Conservation (phyloP, 1,139 yeast genomes). For the Arxiozyma bovina region DNA sequence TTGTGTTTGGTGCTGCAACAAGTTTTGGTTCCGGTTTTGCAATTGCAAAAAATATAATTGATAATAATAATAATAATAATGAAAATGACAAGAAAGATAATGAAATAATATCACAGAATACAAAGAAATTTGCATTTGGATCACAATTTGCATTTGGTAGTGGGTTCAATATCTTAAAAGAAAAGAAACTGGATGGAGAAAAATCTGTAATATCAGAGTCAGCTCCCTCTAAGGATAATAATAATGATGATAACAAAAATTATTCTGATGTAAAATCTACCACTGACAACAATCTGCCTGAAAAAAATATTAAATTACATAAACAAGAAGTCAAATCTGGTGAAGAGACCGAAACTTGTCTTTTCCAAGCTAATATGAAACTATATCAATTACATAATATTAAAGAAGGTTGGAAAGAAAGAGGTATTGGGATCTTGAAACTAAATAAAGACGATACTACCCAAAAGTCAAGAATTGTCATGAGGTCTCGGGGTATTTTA, state of each 20-base stretch:
- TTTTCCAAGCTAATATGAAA: conserved; percentile 66
- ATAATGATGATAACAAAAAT: conserved; percentile 1
- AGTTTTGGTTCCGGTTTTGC: conserved; percentile 54
- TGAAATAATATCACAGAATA: conserved; percentile 33
- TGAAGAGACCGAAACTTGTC: conserved; percentile 73
- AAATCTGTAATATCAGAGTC: not conserved
- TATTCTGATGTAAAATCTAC: not conserved
- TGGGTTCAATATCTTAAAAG: conserved; percentile 26
- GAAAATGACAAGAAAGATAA: conserved; percentile 11
- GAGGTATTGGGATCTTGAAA: conserved; percentile 83
- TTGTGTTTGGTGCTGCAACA: conserved; percentile 47
- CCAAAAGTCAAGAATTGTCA: conserved; percentile 52
- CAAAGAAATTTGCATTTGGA: conserved; percentile 24
- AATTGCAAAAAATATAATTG: not conserved
- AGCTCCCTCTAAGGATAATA: conserved; percentile 5
- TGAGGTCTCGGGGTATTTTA: conserved; percentile 85
- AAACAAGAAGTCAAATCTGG: conserved; percentile 67
- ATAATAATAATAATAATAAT: conserved; percentile 28
- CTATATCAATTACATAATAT: conserved; percentile 63
- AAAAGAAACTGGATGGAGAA: conserved; percentile 2
- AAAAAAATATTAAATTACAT: conserved; percentile 28
- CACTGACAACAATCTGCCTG: conserved; percentile 6
- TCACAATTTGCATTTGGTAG: conserved; percentile 30
- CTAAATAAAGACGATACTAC: conserved; percentile 45
- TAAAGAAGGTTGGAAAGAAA: conserved; percentile 85